These are phyloP conservation scores for Boletus huronensis DNA, from an alignment of 768 basidiomycete genomes.

Conservation along the genomic window DNA sequence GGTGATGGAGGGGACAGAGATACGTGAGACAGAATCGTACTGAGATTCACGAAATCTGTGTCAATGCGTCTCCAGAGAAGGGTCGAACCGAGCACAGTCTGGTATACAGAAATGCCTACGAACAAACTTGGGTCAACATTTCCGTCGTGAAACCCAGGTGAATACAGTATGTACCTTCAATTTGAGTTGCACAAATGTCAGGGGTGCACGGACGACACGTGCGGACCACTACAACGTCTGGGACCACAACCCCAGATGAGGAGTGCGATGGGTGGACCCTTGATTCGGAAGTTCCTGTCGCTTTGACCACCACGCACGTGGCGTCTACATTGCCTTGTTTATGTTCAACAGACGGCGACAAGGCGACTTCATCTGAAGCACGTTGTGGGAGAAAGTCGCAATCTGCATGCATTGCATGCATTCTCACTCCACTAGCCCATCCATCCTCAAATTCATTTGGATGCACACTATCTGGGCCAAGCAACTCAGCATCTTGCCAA, in stretches of 20 bases:
- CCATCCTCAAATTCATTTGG: slow-evolving; percentile 41
- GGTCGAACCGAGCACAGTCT: slow-evolving; percentile 54
- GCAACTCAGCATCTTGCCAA: slow-evolving; percentile 44
- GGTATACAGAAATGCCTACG: slow-evolving; percentile 71
- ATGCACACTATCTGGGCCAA: slow-evolving; percentile 44
- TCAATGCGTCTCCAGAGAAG: slow-evolving; percentile 69
- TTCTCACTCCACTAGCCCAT: slow-evolving; percentile 25
- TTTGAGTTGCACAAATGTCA: slow-evolving; percentile 60
- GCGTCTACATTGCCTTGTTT: slow-evolving; percentile 3
- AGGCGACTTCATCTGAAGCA: not conserved
- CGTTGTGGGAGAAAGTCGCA: slow-evolving; percentile 8
- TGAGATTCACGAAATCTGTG: slow-evolving; percentile 74
- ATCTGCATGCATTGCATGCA: slow-evolving; percentile 9
- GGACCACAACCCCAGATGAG: slow-evolving; percentile 1
- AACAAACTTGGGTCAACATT: slow-evolving; percentile 9
- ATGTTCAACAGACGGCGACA: not conserved
- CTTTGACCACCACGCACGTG: slow-evolving; percentile 3
- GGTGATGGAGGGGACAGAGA: slow-evolving; percentile 31
- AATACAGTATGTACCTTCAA: slow-evolving; percentile 54
- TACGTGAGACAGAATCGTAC: slow-evolving; percentile 42
- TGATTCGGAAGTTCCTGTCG: slow-evolving; percentile 3
- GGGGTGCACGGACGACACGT: slow-evolving; percentile 64
- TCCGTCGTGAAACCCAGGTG: not conserved
- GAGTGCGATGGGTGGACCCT: not conserved
- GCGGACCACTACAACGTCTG: slow-evolving; percentile 50